Base-by-base conservation (phyloP, 2,329 filamentous ascomycete species). In the Lecanicillium sp. region DNA sequence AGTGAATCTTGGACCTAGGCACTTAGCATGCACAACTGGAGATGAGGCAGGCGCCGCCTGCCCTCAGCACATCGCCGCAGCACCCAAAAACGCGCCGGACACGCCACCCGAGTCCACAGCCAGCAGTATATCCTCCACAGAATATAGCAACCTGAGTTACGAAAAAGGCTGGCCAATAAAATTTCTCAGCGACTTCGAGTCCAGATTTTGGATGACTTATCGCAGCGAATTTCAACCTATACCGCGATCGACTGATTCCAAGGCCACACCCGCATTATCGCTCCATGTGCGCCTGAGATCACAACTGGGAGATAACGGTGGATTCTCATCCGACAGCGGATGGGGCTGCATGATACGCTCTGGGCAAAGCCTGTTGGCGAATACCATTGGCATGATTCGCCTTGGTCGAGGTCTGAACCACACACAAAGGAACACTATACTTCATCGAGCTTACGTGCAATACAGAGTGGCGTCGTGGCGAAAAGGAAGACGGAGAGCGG, bases 261-360 rank as follows among this genome's bases (percentile, higher is more conserved):
- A 80, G 52, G 84, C 87, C 12, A 58, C 70, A 1, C 71, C 81
- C 4, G 69, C 79, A 7, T 77, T 97, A 66, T 94, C 87, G 4
- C 77, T 97, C 42, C 71, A 86, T 2, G 90, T 94, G 61, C 81
- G 88, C 36, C 69, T 97, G 49, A 84, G 88, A 53, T 89, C 72
- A 39, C 84, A 87, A 53, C 66, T 97, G 5, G 74, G 78, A 10
- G 87, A 95, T 35, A 77, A 86, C 41, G 72, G 72, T 18, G 88
- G 86, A 4, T 98, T 97, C 61, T 84, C 87, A 10, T 90, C 87
- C 2, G 92, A 98, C 58, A 89, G 87, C 9, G 92, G 92, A 37
- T 98, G 94, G 88, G 92, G 92, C 0, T 98, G 92, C 56, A 98
- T 98, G 92, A 97, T 98, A 51, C 74, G 92, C 43, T 96, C 90